Conservation (phyloP, 83 land plant genomes). For the Thuja plicata region DNA sequence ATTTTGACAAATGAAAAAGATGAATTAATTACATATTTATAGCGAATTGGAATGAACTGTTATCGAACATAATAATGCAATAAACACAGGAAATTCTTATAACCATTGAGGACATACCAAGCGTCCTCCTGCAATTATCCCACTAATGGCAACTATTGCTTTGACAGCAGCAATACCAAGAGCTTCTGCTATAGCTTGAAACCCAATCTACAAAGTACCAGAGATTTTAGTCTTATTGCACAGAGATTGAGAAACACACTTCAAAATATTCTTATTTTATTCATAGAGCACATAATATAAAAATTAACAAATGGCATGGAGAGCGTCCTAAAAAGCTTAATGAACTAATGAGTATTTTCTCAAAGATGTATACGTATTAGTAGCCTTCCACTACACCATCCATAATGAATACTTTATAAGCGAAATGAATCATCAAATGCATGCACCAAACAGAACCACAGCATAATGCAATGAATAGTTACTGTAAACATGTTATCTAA, state of each 20-base stretch:
- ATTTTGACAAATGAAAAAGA: not conserved
- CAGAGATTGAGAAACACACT: not conserved
- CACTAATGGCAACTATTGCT: constrained; percentile 88
- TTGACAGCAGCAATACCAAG: constrained; percentile 96
- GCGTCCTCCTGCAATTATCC: constrained; percentile 97
- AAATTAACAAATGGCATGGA: not conserved
- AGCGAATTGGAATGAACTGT: not conserved
- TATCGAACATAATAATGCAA: not conserved
- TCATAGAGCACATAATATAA: not conserved
- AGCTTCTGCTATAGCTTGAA: constrained; percentile 98
- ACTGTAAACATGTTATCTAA: not conserved
- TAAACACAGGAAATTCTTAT: not conserved
- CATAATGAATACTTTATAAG: not conserved
- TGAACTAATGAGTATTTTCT: not conserved
- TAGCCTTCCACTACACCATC: not conserved
- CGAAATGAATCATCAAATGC: not conserved
- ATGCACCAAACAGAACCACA: not conserved
- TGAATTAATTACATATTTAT: not conserved
- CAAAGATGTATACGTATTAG: not conserved
- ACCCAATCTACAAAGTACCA: constrained; percentile 70
- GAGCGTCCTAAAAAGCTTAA: not conserved
- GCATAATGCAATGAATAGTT: not conserved
- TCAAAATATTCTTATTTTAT: not conserved
- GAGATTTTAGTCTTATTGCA: not conserved
- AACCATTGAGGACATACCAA: constrained; percentile 52